phyloP scores from a whole-genome alignment of 768 basidiomycete genomes.

The Leccinum ochraceum region DNA sequence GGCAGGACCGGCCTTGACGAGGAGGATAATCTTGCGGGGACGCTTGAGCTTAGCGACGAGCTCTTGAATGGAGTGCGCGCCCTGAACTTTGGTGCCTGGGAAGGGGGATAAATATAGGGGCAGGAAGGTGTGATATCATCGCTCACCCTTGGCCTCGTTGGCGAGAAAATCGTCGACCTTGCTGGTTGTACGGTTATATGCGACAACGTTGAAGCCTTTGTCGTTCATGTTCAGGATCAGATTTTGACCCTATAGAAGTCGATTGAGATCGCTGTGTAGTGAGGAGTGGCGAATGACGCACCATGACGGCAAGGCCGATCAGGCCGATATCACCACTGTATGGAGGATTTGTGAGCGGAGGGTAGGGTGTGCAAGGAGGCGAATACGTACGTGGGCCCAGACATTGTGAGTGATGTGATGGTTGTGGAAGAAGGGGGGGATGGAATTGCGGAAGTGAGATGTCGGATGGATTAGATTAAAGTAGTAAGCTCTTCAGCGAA shows the following conservation, averaged over 20 bases:
- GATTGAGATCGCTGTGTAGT: conserved; percentile 8
- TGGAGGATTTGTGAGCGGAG: conserved; percentile 20
- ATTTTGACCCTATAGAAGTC: conserved; percentile 78
- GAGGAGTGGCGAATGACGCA: conserved; percentile 37
- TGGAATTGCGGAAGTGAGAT: conserved; percentile 22
- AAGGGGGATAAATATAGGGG: conserved; percentile 20
- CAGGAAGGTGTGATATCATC: conserved; percentile 27
- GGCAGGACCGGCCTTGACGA: conserved; percentile 96
- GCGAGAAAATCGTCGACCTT: conserved; percentile 96
- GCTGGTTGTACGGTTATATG: conserved; percentile 94
- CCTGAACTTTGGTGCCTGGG: conserved; percentile 90
- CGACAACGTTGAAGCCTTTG: conserved; percentile 97
- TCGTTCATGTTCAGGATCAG: conserved; percentile 99
- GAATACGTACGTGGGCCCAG: conserved; percentile 51
- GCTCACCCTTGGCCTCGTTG: conserved; percentile 95
- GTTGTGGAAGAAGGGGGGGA: conserved; percentile 33
- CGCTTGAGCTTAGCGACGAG: conserved; percentile 89
- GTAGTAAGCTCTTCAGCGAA: neutral
- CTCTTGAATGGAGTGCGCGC: conserved; percentile 92
- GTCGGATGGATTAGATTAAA: conserved; percentile 32
- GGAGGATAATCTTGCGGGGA: conserved; percentile 96
- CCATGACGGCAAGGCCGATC: conserved; percentile 99
- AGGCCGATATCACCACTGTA: conserved; percentile 94
- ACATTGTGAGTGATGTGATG: conserved; percentile 39
- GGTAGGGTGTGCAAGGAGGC: conserved; percentile 5